Evolutionary conservation across 2,329 filamentous ascomycete genomes (phyloP).

Genomic region (Cadophora sp.): DNA sequence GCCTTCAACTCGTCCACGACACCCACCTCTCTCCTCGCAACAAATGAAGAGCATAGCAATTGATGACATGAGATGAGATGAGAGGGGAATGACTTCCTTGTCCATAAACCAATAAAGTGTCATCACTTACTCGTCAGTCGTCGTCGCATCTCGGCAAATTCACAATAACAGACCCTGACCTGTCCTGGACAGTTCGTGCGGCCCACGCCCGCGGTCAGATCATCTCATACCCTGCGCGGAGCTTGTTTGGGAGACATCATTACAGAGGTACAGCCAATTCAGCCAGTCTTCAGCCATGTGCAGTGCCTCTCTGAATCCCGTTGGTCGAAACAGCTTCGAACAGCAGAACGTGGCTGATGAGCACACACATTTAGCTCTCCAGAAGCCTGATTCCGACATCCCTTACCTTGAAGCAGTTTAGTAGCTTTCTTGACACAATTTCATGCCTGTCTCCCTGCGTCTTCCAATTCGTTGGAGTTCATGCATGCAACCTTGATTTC

Average conservation of each 20-base stretch:
- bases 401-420: constrained; percentile 1
- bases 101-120: constrained; percentile 11
- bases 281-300: constrained; percentile 8
- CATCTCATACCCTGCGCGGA: constrained; percentile 1
- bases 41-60: background rate
- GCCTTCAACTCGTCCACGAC: background rate
- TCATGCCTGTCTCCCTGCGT: background rate
- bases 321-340: background rate
- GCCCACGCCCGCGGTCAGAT: constrained; percentile 9
- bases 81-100: background rate
- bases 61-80: background rate
- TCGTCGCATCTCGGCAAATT: constrained; percentile 2
- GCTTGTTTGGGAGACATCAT: background rate
- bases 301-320: background rate
- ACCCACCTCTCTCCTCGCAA: background rate
- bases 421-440: background rate
- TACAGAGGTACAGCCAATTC: too few relatives aligned
- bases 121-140: background rate
- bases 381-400: constrained; percentile 1
- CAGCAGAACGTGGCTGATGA: constrained; percentile 8
- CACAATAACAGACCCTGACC: background rate
- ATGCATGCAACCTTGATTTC: background rate
- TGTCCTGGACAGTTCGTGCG: too few relatives aligned
- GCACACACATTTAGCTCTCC: background rate
- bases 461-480: background rate